Evolutionary conservation across 1,284 basidiomycete genomes (phyloP).

Genomic region (Termitomyces sp.): DNA sequence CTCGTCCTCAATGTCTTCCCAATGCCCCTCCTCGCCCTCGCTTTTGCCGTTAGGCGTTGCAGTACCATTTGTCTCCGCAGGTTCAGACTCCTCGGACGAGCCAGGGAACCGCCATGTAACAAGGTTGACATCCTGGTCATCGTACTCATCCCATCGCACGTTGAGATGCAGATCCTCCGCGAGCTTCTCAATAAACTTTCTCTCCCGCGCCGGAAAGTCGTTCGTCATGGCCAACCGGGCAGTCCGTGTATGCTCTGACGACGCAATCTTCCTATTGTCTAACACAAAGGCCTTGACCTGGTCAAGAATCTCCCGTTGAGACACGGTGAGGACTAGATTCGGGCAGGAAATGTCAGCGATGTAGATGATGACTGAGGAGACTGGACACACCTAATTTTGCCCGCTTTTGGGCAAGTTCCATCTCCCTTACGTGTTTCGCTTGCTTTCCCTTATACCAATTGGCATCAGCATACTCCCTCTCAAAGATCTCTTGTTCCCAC

Average conservation of each 20-base stretch:
- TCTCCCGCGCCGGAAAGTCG: constrained; percentile 71
- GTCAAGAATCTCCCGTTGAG: constrained; percentile 75
- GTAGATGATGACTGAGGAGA: not conserved
- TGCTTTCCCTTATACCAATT: constrained; percentile 93
- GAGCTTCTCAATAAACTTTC: constrained; percentile 71
- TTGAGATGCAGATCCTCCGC: constrained; percentile 72
- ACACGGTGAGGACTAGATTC: constrained; percentile 57
- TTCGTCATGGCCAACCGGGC: constrained; percentile 67
- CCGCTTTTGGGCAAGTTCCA: constrained; percentile 46
- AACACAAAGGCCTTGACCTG: constrained; percentile 72
- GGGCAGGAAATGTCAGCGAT: not conserved
- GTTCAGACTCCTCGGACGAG: constrained; percentile 22
- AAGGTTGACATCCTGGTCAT: constrained; percentile 76
- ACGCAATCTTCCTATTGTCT: constrained; percentile 38
- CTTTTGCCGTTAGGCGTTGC: constrained; percentile 12
- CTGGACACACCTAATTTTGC: constrained; percentile 44
- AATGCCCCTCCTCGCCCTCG: constrained; percentile 24
- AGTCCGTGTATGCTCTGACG: constrained; percentile 29
- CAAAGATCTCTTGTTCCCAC: constrained; percentile 88
- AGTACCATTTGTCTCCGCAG: constrained; percentile 14
- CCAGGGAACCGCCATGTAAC: constrained; percentile 61
- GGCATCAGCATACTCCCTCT: constrained; percentile 84
- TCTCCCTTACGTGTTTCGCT: constrained; percentile 59
- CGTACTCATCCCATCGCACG: constrained; percentile 86
- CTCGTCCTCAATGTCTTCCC: constrained; percentile 40